Evolutionary conservation across 306 rosid species (phyloP), one percentile per base, ranked within the genome.

Genomic region (Parietaria judaica): DNA sequence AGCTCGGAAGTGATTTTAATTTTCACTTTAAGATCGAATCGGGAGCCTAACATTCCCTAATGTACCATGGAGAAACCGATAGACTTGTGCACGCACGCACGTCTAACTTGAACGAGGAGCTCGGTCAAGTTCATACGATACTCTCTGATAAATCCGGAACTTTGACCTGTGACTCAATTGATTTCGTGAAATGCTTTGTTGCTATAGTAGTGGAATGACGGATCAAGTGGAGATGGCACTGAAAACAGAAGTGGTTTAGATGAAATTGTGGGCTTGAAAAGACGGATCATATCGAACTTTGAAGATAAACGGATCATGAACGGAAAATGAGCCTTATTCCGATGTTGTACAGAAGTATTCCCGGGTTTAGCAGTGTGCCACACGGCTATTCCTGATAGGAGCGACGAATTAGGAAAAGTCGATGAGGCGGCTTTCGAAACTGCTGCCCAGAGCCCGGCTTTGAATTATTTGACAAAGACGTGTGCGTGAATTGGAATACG

Each of bases 61-160:
- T 90, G 97, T 90, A 82, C 71, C 65, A 65, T 55, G 88, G 86
- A 68, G 95, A 82, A 67, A 68, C 83, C 14, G 88, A 82, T 59
- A 80, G 44, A 73, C 86, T 86, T 14, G 97, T 95, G 44, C 97
- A 48, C 56, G 97, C 97, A 7, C 87, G 86, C 54, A 86, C 97
- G 0, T 90, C 97, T 67, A 90, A 90, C 74, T 73, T 90, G 74
- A 90, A 86, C 57, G 97, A 90, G 76, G 97, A 86, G 61, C 95
- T 90, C 56, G 97, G 97, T 68, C 95, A 86, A 77, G 83, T 90
- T 66, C 74, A 86, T 49, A 90, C 78, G 1, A 75, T 90, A 79
- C 83, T 90, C 72, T 82, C 94, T 15, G 97, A 90, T 66, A 90
- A 90, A 72, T 86, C 97, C 2, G 97, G 97, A 52, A 90, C 97